Conservation (phyloP, 2,329 filamentous ascomycete species). For the Colletotrichum agaves region DNA sequence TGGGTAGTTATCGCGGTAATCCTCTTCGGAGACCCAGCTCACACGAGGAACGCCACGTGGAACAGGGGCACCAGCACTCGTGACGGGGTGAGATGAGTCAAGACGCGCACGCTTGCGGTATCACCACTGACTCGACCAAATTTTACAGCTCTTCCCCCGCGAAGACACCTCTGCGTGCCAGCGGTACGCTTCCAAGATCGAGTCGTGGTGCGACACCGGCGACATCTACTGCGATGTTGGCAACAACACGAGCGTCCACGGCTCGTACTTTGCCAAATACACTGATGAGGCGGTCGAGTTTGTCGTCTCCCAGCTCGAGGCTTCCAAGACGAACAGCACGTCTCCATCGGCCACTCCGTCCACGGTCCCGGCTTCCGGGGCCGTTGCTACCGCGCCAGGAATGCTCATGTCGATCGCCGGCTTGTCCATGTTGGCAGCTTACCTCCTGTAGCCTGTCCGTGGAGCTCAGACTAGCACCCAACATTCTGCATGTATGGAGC, state of each 20-base stretch:
- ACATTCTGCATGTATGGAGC: background rate
- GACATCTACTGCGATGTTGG: constrained; percentile 55
- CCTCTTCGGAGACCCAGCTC: constrained; percentile 55
- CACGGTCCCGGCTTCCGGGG: background rate
- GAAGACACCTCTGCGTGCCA: constrained; percentile 49
- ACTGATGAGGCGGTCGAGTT: constrained; percentile 48
- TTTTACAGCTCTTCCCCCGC: constrained; percentile 49
- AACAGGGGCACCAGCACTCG: constrained; percentile 50
- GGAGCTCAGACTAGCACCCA: background rate
- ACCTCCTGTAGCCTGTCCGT: background rate
- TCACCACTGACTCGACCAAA: background rate
- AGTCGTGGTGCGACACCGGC: constrained; percentile 55
- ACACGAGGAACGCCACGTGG: constrained; percentile 49
- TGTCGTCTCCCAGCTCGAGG: constrained; percentile 48
- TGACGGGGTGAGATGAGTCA: constrained; percentile 49
- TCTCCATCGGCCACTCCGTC: constrained; percentile 19
- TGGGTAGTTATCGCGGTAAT: constrained; percentile 52
- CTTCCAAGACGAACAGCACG: constrained; percentile 15
- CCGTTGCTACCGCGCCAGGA: background rate
- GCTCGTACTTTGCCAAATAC: constrained; percentile 50
- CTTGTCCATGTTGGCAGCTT: constrained; percentile 10
- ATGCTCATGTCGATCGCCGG: constrained; percentile 11
- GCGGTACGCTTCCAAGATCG: constrained; percentile 48
- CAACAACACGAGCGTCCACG: constrained; percentile 44
- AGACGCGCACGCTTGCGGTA: background rate